A percentile compares a stretch with the other conserved stretches of the same genome.
Evolutionary conservation across 768 basidiomycete species (phyloP).

Genomic region (Trametes punicea): DNA sequence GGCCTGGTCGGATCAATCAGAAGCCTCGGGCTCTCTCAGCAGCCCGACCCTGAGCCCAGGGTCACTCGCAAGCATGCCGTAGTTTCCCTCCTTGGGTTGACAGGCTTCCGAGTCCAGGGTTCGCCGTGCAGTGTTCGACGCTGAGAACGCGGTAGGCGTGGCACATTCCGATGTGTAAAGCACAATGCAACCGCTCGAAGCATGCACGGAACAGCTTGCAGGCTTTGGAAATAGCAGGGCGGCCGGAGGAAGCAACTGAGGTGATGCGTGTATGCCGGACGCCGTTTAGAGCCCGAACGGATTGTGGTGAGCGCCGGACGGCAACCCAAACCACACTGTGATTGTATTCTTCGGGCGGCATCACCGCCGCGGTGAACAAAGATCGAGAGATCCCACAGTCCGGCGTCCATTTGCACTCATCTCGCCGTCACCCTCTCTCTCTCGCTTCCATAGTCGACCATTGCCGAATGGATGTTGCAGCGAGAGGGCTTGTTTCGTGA

Average conservation of each 20-base stretch:
- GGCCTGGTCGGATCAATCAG: no score
- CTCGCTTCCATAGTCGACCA: background rate
- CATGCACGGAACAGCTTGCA: background rate
- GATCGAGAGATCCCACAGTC: slow-evolving; percentile 3
- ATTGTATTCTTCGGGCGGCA: background rate
- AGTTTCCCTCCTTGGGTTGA: no score
- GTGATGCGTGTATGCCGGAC: background rate
- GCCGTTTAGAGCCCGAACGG: background rate
- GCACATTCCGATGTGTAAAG: no score
- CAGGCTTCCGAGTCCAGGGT: no score
- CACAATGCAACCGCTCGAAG: no score
- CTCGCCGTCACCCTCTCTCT: background rate
- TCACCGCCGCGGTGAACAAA: background rate
- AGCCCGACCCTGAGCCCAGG: background rate
- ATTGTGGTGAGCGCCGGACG: background rate
- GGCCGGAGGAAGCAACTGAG: no score
- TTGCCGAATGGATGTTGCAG: background rate
- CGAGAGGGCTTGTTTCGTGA: background rate
- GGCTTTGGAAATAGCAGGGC: no score
- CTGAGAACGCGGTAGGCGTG: no score
- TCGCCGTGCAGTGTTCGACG: no score
- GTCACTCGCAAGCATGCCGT: no score
- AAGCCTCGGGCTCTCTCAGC: background rate
- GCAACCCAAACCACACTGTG: no score
- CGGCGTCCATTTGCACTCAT: background rate